Conservation (phyloP, 768 basidiomycete species). For the Gelatoporia subvermispora region DNA sequence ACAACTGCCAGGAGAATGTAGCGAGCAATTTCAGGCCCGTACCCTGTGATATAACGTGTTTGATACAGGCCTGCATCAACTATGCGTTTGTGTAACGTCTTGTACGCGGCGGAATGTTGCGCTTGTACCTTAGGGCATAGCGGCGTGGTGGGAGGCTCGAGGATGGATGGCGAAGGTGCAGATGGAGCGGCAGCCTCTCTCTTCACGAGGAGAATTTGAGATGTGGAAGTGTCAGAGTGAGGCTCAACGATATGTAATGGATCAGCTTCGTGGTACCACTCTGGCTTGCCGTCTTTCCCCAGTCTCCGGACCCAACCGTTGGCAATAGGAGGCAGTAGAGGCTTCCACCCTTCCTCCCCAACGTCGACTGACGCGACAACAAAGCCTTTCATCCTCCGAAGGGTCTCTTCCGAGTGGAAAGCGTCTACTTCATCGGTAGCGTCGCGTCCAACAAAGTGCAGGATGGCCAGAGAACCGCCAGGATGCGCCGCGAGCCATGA, state of each 20-base stretch:
- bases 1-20: slow-evolving; percentile 60
- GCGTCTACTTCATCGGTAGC: slow-evolving; percentile 93
- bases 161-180: slow-evolving; percentile 36
- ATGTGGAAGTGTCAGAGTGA: slow-evolving; percentile 18
- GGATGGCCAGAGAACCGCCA: slow-evolving; percentile 81
- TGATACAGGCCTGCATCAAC: slow-evolving; percentile 79
- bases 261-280: slow-evolving; percentile 63
- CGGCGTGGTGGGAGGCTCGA: slow-evolving; percentile 48
- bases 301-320: slow-evolving; percentile 73
- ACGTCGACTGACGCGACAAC: slow-evolving; percentile 63
- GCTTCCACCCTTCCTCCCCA: slow-evolving; percentile 54
- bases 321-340: slow-evolving; percentile 82
- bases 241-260: slow-evolving; percentile 32
- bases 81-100: slow-evolving; percentile 69
- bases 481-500: slow-evolving; percentile 86
- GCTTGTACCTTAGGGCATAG: slow-evolving; percentile 57
- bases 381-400: slow-evolving; percentile 55
- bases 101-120: slow-evolving; percentile 74
- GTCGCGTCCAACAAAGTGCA: slow-evolving; percentile 94
- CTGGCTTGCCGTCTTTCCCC: slow-evolving; percentile 35
- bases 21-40: slow-evolving; percentile 83
- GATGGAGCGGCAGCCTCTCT: slow-evolving; percentile 28
- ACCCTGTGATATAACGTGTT: slow-evolving; percentile 79
- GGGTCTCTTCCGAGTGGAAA: slow-evolving; percentile 67
- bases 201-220: slow-evolving; percentile 62